phyloP scores from a whole-genome alignment of 148 eudicot genomes.

The Rheum nobile region DNA sequence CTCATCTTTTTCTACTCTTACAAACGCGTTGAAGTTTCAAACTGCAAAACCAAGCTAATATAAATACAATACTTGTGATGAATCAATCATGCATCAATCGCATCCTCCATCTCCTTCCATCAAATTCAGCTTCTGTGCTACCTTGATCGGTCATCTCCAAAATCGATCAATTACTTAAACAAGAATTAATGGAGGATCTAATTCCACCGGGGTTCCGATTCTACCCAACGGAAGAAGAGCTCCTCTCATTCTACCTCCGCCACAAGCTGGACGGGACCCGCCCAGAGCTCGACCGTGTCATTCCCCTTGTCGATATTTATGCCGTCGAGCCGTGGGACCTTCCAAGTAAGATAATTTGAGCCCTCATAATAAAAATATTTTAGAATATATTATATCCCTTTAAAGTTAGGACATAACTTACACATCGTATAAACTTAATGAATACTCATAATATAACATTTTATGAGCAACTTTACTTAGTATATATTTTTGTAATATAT shows the following conservation, averaged over 20 bases:
- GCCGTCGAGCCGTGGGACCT: constrained; percentile 18
- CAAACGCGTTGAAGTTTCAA: constrained; percentile 7
- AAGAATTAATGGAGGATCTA: constrained; percentile 9
- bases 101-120: background rate
- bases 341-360: constrained; percentile 12
- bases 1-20: background rate
- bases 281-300: constrained; percentile 16
- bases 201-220: constrained; percentile 24
- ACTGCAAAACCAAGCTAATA: background rate
- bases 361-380: background rate
- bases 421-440: too few species aligned
- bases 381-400: too few species aligned
- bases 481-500: too few species aligned
- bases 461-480: too few species aligned
- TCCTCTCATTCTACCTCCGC: constrained; percentile 22
- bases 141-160: background rate
- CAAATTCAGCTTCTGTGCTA: background rate
- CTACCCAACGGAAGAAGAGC: constrained; percentile 33
- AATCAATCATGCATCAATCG: background rate
- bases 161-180: background rate
- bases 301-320: constrained; percentile 20
- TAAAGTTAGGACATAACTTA: too few species aligned
- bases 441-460: too few species aligned
- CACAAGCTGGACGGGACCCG: constrained; percentile 12
- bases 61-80: background rate